Evolutionary conservation across 129 eudicot species (phyloP).

Genomic region (Artemisia argyi): DNA sequence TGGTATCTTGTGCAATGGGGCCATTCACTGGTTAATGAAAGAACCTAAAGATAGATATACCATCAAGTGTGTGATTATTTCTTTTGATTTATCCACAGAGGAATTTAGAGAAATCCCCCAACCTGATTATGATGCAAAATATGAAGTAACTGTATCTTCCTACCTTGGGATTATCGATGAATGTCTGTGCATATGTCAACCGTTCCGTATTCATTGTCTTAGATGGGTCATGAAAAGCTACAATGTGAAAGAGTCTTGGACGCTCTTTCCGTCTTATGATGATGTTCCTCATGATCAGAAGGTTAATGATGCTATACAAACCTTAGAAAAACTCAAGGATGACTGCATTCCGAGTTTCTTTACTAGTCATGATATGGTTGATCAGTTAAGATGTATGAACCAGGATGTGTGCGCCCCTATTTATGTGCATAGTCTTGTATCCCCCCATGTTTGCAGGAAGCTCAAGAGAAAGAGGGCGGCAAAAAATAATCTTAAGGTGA

Average conservation of each 20-base stretch:
- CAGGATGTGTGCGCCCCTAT: background rate
- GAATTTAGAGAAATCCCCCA: slow-evolving; percentile 10
- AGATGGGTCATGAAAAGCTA: background rate
- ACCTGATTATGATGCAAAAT: background rate
- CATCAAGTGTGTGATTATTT: background rate
- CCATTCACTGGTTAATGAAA: slow-evolving; percentile 1
- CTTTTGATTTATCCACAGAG: background rate
- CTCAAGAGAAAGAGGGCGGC: background rate
- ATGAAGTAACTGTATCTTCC: no score
- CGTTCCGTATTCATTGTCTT: no score
- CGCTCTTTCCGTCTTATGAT: no score
- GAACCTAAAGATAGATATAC: background rate
- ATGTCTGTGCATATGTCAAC: background rate
- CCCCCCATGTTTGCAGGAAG: background rate
- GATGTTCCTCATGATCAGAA: background rate
- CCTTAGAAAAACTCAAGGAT: background rate
- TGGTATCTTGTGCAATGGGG: slow-evolving; percentile 3
- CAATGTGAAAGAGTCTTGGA: slow-evolving; percentile 7
- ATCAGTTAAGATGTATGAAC: background rate
- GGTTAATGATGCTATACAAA: background rate
- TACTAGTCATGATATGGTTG: no score
- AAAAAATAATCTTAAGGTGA: background rate
- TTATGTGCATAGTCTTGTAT: background rate
- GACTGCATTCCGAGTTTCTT: no score
- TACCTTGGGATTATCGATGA: background rate